Conservation (phyloP, 2,329 filamentous ascomycete genomes). For the Penicillium sclerotigenum region DNA sequence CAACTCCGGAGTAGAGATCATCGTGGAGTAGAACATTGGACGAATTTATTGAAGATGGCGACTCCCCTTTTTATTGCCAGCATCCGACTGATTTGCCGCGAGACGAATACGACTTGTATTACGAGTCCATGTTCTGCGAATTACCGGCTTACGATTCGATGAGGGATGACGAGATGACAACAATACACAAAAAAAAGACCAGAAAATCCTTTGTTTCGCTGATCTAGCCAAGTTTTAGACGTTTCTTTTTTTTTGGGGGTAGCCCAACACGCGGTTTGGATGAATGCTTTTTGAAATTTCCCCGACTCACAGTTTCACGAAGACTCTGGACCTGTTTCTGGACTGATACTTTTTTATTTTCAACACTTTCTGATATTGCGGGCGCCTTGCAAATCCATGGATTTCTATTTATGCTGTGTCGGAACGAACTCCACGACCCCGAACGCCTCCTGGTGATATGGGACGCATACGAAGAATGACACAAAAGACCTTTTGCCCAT, state of each 20-base stretch:
- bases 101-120: conserved; percentile 44
- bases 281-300: conserved; percentile 18
- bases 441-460: conserved; percentile 24
- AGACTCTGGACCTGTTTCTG: conserved; percentile 14
- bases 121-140: conserved; percentile 40
- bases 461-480: conserved; percentile 39
- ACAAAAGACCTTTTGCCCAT: conserved; percentile 30
- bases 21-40: conserved; percentile 52
- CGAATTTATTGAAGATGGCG: conserved; percentile 32
- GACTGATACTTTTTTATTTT: conserved; percentile 16
- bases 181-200: conserved; percentile 37
- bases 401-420: conserved; percentile 20
- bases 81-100: conserved; percentile 40
- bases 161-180: conserved; percentile 48
- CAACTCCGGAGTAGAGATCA: conserved; percentile 60
- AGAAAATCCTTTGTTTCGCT: conserved; percentile 39
- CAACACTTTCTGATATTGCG: conserved; percentile 16
- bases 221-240: conserved; percentile 43
- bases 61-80: conserved; percentile 34
- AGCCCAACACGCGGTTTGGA: conserved; percentile 38
- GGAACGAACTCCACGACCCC: conserved; percentile 29
- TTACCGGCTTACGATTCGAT: conserved; percentile 48
- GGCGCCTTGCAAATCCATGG: conserved; percentile 29
- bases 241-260: conserved; percentile 40
- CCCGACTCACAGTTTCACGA: conserved; percentile 9